Percentiles rank a stretch among this genome's conserved stretches.
Evolutionary conservation across 2,329 filamentous ascomycete genomes (phyloP).

Genomic region (Diaporthe humulicola): DNA sequence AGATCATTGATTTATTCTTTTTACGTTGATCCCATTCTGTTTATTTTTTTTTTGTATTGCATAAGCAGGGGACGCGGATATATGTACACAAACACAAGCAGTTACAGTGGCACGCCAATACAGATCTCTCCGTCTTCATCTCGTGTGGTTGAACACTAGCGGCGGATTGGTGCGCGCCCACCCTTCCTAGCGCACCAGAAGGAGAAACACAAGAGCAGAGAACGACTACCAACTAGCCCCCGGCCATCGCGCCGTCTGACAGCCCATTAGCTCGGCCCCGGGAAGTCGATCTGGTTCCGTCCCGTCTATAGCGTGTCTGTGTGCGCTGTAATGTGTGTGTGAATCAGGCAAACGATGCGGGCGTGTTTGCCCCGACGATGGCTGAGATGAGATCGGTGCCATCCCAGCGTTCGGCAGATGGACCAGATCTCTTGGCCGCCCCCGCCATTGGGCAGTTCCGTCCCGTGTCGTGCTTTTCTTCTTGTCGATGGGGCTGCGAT

Average conservation of each 20-base stretch:
- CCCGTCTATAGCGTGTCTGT: slow-evolving; percentile 1
- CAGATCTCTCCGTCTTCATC: not conserved
- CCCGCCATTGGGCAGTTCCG: slow-evolving; percentile 11
- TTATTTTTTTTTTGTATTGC: not conserved
- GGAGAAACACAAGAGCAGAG: not conserved
- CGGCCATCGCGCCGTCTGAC: slow-evolving; percentile 15
- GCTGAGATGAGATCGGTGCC: slow-evolving; percentile 11
- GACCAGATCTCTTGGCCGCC: slow-evolving; percentile 21
- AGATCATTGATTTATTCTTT: not conserved
- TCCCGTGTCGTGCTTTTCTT: slow-evolving; percentile 15
- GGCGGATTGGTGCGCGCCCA: not conserved
- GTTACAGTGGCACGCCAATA: not conserved
- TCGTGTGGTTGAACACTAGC: slow-evolving; percentile 10
- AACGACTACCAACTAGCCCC: not conserved
- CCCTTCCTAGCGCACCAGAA: slow-evolving; percentile 8
- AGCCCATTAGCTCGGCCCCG: slow-evolving; percentile 13
- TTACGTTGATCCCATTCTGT: not conserved
- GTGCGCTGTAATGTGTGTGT: not conserved
- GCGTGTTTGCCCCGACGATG: not conserved
- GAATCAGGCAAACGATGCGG: slow-evolving; percentile 17
- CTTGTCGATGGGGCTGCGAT: slow-evolving; percentile 10
- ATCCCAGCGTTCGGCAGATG: slow-evolving; percentile 28
- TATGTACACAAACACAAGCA: not conserved
- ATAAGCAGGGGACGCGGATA: not conserved
- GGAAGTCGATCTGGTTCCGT: slow-evolving; percentile 15